Conservation (phyloP, 169 alveolate genomes). For the Babesia divergens region DNA sequence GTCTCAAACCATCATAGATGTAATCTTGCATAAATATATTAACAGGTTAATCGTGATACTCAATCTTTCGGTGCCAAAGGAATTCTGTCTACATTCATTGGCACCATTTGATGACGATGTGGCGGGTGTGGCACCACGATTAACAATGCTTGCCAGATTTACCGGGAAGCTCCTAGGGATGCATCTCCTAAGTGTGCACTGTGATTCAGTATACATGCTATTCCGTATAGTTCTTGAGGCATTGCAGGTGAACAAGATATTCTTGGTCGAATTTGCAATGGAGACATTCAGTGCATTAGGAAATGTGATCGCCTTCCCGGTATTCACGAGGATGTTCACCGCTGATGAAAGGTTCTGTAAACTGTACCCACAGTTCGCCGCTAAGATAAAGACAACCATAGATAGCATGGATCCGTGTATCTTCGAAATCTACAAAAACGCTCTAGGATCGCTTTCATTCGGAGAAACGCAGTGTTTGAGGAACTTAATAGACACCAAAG, state of each 20-base stretch:
- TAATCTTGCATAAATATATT: constrained; percentile 38
- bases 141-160: constrained; percentile 36
- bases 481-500: constrained; percentile 23
- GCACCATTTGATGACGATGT: neutral
- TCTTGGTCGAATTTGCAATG: constrained; percentile 54
- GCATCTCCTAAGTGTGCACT: constrained; percentile 41
- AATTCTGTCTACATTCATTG: constrained; percentile 39
- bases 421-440: neutral
- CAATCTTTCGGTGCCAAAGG: constrained; percentile 21
- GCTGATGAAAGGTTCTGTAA: constrained; percentile 25
- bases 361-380: constrained; percentile 45
- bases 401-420: constrained; percentile 21
- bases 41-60: constrained; percentile 45
- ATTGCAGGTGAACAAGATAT: constrained; percentile 17
- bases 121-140: constrained; percentile 15
- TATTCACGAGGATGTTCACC: constrained; percentile 35
- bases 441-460: constrained; percentile 1
- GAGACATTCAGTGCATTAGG: constrained; percentile 47
- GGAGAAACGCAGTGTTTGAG: constrained; percentile 40
- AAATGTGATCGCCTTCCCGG: constrained; percentile 54
- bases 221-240: constrained; percentile 49
- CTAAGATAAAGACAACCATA: constrained; percentile 16
- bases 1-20: constrained; percentile 38
- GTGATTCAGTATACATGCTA: constrained; percentile 57
- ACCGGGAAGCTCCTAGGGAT: constrained; percentile 21